Evolutionary conservation across 2,329 filamentous ascomycete species (phyloP).

Genomic region (Colletotrichum agaves): DNA sequence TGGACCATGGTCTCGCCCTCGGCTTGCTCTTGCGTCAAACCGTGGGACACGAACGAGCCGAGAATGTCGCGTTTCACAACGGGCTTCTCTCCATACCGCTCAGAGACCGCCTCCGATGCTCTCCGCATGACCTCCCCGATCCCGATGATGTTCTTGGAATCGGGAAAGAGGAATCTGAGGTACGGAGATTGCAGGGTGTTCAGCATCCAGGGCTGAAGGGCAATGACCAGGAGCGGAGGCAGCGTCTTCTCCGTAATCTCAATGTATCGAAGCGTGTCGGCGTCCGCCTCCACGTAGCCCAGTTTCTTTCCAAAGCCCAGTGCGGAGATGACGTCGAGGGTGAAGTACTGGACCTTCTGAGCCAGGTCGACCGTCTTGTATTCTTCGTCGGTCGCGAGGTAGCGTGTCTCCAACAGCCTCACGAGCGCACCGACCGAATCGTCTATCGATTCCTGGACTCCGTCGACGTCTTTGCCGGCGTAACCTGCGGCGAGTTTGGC

Average conservation of each 20-base stretch:
- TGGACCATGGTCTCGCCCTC: slow-evolving; percentile 54
- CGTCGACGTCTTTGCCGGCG: slow-evolving; percentile 45
- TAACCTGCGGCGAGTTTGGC: slow-evolving; percentile 44
- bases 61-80: slow-evolving; percentile 48
- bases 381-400: slow-evolving; percentile 45
- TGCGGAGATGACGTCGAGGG: slow-evolving; percentile 64
- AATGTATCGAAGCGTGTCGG: slow-evolving; percentile 58
- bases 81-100: slow-evolving; percentile 44
- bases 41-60: slow-evolving; percentile 50
- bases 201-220: slow-evolving; percentile 55
- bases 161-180: slow-evolving; percentile 51
- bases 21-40: slow-evolving; percentile 47
- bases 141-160: slow-evolving; percentile 41
- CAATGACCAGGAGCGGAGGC: slow-evolving; percentile 55
- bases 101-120: slow-evolving; percentile 42
- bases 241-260: slow-evolving; percentile 53
- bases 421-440: slow-evolving; percentile 56
- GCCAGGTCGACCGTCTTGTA: slow-evolving; percentile 60
- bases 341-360: slow-evolving; percentile 62
- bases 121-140: slow-evolving; percentile 49
- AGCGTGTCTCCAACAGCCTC: slow-evolving; percentile 55
- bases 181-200: slow-evolving; percentile 51
- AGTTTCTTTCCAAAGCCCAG: slow-evolving; percentile 62
- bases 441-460: slow-evolving; percentile 52
- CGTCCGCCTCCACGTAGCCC: slow-evolving; percentile 57